Conservation (phyloP, 2,329 filamentous ascomycete genomes). For the Talaromyces rugulosus region DNA sequence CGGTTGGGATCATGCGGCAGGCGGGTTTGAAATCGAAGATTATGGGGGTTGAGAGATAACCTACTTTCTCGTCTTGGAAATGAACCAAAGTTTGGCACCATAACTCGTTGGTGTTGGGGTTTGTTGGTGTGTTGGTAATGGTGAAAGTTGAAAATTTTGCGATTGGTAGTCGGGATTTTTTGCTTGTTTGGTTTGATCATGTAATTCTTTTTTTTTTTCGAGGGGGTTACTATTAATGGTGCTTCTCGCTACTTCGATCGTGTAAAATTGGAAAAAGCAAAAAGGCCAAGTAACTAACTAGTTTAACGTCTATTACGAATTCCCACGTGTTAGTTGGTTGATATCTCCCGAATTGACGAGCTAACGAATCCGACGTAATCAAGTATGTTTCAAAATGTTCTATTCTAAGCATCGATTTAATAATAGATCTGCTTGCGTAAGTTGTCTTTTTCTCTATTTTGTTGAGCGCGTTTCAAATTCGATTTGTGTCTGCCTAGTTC, state of each 20-base stretch:
- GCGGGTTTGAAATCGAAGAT: conserved; percentile 28
- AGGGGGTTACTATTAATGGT: background rate
- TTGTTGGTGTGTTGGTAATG: background rate
- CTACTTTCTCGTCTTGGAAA: no score
- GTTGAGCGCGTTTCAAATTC: no score
- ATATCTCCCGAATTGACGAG: no score
- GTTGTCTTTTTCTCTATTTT: background rate
- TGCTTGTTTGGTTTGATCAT: no score
- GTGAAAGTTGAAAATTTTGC: background rate
- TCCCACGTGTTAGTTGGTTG: no score
- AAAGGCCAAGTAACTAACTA: background rate
- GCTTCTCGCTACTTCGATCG: background rate
- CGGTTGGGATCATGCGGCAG: conserved; percentile 30
- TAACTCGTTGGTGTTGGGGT: background rate
- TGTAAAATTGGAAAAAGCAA: background rate
- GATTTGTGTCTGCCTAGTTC: no score
- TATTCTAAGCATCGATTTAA: background rate
- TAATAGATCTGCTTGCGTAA: background rate
- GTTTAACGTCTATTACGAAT: background rate
- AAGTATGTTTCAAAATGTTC: background rate
- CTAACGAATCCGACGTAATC: no score
- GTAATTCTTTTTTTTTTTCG: background rate
- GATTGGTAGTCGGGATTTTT: background rate
- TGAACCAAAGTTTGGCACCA: background rate
- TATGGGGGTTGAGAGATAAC: background rate